Base-by-base conservation (phyloP, 352 stramenopile genomes). In the Pythium plurisporium region DNA sequence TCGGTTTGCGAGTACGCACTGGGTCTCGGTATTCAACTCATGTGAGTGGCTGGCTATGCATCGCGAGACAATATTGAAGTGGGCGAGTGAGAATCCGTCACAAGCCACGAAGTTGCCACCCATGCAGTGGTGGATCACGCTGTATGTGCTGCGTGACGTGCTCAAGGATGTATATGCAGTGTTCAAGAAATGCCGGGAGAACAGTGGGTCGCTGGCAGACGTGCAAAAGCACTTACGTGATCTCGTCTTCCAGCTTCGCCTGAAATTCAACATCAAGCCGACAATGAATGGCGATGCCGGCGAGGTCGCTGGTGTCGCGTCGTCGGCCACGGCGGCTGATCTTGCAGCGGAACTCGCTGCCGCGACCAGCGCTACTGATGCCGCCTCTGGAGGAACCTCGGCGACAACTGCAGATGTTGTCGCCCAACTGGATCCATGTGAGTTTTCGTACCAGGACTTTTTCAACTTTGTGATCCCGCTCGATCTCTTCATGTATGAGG, bases 401-500 rank as follows among this genome's bases (percentile, higher is more conserved):
- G 19, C 11, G 10, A 31, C 27, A 11, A 45, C 1, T 6, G 29
- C 33, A 14, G 11, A 12, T 27, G 27, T 25, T 12, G 41, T 30
- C 19, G 30, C 50, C 22, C 60, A 67, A 9, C 45, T 66, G 5
- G 64, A 75, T 36, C 63, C 70, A 26, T 76, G 64, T 48, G 73
- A 75, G 49, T 82, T 79, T 25, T 62, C 70, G 43, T 82, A 82
- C 55, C 68, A 82, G 31, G 73, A 82, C 52, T 82, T 82, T 52
- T 70, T 80, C 45, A 59, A 58, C 44, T 73, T 73, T 29, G 61
- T 82, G 31, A 74, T 65, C 34, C 58, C 72, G 29, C 48, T 79
- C 19, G 73, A 82, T 55, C 52, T 82, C 44, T 80, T 78, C 59
- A 80, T 78, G 73, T 82, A 82, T 65, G 68, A 82, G 23, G 71